Base-by-base conservation (phyloP, 352 stramenopile genomes). In the Globisporangium mamillatum region DNA sequence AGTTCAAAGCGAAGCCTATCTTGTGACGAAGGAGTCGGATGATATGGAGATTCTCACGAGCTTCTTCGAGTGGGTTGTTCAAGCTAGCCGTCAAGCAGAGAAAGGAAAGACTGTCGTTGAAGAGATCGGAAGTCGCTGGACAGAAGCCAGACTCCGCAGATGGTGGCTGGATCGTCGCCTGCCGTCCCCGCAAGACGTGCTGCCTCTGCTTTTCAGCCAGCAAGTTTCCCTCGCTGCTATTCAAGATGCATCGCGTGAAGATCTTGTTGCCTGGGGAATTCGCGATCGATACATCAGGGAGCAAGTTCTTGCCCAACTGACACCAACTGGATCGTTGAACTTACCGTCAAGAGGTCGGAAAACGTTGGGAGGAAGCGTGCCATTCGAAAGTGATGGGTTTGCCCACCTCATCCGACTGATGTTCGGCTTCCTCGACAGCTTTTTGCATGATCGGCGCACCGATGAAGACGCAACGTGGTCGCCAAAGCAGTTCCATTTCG, bases 261-360 rank as follows among this genome's bases (percentile, higher is more conserved):
- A 90, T 36, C 62, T 92, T 0, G 84, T 91, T n/a, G 83, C 80
- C 0, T 92, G 82, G 82, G 82, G 82, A 2, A 75, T 92, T 44
- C 67, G 72, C 16, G 82, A 91, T 60, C 79, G 82, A 1, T 76
- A 80, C 55, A 76, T 60, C 22, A 77, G 82, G 22, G 80, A 92
- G 20, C 76, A 83, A 63, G 75, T 92, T 69, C 52, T 92, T 34
- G 64, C 71, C 10, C 71, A 79, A 10, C 65, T 82, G 25, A 46
- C 56, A 4, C 67, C 67, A 20, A 78, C 60, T 25, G n/a, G 41
- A 3, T 63, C 68, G 6, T 34, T 63, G 18, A 25, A 25, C 44
- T 25, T 73, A 52, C 64, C 56, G 53, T 36, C 38, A 29, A 60
- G 44, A 38, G 10, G 48, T 61, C 29, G 20, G 14, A 61, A 68